Evolutionary conservation across 225 moss, liverwort and hornwort genomes (phyloP), one percentile per base, ranked within the genome.

Genomic region (Asterella californica): DNA sequence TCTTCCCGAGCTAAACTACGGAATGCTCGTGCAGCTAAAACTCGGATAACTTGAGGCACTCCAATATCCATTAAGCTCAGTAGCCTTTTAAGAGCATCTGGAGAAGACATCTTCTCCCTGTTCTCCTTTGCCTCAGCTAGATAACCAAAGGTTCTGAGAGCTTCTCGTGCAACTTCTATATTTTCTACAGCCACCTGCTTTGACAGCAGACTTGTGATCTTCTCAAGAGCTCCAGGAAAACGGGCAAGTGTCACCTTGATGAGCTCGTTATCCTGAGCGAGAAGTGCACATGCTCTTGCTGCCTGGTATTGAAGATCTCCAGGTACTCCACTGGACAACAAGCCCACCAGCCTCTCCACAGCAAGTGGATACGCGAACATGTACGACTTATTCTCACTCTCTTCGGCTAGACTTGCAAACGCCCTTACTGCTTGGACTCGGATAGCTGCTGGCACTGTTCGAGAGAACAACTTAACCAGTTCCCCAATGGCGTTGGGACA

Each of bases 71-170:
- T 73, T n/a, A 73, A 52, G 50, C 22, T 73, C 48, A 73, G 24
- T 15, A 73, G 50, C 73, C 17, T 73, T 14, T 73, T 42, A 22
- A 73, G 48, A 27, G 73, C 50, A 29, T 73, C 49, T 15, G 73
- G n/a, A 73, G 1, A 30, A 0, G 49, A 49, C 50, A 73, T 73
- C 73, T 25, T 48, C 12, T 15, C 15, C 73, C 32, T 73, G 42
- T 73, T 73, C 42, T 73, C 73, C 50, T 73, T 52, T 32, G 50
- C 73, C n/a, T 48, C 48, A 15, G 73, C 29, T 14, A 73, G 73
- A 32, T 50, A 1, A 30, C 19, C n/a, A 27, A 73, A 52, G 29
- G 38, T 24, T 52, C 50, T 73, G 27, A 42, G 29, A 73, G 25
- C 73, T 12, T 73, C 49, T 27, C 12, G 30, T 29, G 2, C 46